These are phyloP conservation scores for Trypanosoma cruzi DNA, from an alignment of 208 protist species.

Conservation along the genomic window DNA sequence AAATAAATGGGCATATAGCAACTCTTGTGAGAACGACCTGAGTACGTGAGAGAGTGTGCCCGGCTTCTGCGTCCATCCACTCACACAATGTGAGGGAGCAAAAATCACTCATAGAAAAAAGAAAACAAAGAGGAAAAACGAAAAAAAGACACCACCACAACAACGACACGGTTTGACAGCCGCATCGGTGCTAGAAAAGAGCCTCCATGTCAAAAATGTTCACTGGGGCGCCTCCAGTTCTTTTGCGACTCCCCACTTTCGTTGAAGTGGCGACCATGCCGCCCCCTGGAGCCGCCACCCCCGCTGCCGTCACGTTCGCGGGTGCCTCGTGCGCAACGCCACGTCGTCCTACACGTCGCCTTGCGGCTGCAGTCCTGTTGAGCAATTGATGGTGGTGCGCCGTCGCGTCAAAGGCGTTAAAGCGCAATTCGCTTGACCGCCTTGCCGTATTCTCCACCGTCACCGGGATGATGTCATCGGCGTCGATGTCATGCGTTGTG, in stretches of 20 bases:
- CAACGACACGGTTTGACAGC: background rate
- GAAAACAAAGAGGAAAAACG: background rate
- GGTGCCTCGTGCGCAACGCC: background rate
- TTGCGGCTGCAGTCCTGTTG: slow-evolving; percentile 1
- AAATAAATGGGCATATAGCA: background rate
- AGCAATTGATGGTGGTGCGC: slow-evolving; percentile 34
- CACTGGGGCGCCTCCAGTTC: slow-evolving; percentile 13
- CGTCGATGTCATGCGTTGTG: slow-evolving; percentile 46
- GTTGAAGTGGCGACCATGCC: background rate
- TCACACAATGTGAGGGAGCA: too few relatives aligned
- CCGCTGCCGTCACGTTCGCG: background rate
- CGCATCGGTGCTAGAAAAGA: slow-evolving; percentile 44
- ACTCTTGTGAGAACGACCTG: background rate
- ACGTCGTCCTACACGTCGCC: slow-evolving; percentile 7
- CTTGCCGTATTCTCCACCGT: background rate
- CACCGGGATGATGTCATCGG: slow-evolving; percentile 38
- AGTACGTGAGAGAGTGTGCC: background rate
- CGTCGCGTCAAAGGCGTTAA: slow-evolving; percentile 63
- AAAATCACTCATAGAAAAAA: too few relatives aligned
- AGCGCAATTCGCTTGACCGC: background rate
- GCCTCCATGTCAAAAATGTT: slow-evolving; percentile 81
- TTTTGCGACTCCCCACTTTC: slow-evolving; percentile 1
- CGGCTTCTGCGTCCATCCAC: background rate
- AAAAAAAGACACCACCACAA: background rate
- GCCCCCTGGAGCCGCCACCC: background rate